phyloP scores from a whole-genome alignment of 2,329 filamentous ascomycete species.

The Coniella lustricola region DNA sequence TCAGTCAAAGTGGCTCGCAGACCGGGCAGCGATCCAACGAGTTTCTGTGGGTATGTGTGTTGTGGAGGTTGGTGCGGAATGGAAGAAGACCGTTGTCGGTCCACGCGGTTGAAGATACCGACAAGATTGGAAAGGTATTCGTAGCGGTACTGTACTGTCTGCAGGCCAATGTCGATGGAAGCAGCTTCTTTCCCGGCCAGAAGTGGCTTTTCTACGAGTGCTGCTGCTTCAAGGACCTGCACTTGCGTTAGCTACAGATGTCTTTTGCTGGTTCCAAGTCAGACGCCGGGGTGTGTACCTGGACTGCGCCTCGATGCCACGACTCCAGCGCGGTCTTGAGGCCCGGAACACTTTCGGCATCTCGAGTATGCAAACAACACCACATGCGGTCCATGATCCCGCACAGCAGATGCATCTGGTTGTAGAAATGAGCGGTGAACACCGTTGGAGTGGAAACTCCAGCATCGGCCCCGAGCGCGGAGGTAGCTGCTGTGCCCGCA shows the following conservation, averaged over 20 bases:
- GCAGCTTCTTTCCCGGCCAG: neutral
- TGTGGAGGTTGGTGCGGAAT: neutral
- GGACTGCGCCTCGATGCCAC: neutral
- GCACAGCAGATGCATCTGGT: conserved; percentile 3
- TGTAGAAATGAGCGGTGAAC: neutral
- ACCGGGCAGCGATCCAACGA: neutral
- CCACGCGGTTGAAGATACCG: neutral
- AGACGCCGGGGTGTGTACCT: neutral
- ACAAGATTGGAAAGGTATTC: neutral
- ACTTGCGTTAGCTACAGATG: neutral
- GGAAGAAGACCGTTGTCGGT: no score
- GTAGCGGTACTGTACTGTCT: neutral
- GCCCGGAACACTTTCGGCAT: neutral
- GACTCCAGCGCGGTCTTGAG: neutral
- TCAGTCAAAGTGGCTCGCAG: neutral
- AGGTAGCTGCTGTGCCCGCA: no score
- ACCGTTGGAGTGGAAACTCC: neutral
- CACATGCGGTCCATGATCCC: neutral
- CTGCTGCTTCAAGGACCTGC: conserved; percentile 7
- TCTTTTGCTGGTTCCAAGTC: neutral
- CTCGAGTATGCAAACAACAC: neutral
- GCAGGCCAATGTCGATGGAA: neutral
- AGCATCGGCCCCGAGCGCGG: no score
- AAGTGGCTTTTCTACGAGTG: conserved; percentile 4
- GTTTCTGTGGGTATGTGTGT: neutral